Conservation (phyloP, 106 monocot genomes). For the Dactylorhiza incarnata region DNA sequence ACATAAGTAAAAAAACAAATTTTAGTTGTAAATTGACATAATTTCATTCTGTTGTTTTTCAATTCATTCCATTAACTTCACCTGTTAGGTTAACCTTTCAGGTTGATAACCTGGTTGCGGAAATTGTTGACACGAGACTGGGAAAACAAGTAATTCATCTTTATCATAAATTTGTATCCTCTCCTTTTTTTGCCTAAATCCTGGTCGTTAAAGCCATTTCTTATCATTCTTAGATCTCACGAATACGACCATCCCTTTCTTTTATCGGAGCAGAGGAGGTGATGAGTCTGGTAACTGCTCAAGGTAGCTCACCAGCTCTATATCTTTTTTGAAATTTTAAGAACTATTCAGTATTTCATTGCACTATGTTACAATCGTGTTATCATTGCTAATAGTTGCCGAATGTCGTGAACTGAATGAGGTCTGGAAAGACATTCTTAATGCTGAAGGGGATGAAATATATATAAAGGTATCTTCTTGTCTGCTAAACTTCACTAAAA, state of each 20-base stretch:
- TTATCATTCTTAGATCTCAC: slow-evolving; percentile 55
- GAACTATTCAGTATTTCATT: neutral
- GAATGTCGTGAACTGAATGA: slow-evolving; percentile 65
- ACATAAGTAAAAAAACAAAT: no score
- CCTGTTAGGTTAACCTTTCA: slow-evolving; percentile 22
- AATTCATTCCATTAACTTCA: slow-evolving; percentile 6
- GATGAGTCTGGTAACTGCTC: slow-evolving; percentile 98
- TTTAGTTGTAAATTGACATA: no score
- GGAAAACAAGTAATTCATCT: slow-evolving; percentile 73
- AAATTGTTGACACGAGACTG: slow-evolving; percentile 83
- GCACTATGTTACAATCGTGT: neutral
- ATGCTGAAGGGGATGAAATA: slow-evolving; percentile 90
- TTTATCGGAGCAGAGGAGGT: slow-evolving; percentile 95
- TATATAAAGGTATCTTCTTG: slow-evolving; percentile 66
- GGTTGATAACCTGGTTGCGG: slow-evolving; percentile 85
- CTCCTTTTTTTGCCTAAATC: neutral
- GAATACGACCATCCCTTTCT: slow-evolving; percentile 71
- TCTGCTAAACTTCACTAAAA: neutral
- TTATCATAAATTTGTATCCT: neutral
- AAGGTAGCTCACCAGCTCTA: slow-evolving; percentile 41
- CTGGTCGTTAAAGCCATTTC: neutral
- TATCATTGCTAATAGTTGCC: slow-evolving; percentile 46
- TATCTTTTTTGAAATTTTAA: neutral
- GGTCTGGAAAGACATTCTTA: slow-evolving; percentile 91
- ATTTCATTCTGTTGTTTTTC: neutral